These are phyloP conservation scores for Gardenia jasminoides DNA, from an alignment of 257 asterid genomes.

Conservation along the genomic window DNA sequence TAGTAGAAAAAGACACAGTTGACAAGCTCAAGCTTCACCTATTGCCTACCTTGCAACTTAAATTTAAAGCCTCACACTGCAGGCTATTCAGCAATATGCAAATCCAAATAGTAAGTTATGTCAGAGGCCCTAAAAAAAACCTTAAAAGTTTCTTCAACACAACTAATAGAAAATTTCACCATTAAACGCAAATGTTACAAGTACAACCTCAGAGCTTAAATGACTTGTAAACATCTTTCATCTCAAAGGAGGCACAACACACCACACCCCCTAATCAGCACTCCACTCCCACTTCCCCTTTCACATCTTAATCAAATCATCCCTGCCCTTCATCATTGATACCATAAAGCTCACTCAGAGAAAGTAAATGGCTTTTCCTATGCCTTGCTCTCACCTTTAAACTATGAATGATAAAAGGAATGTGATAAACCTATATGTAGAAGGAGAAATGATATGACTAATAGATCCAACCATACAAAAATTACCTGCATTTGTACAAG, in stretches of 20 bases:
- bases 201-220: neutral
- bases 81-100: neutral
- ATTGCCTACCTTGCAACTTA: neutral
- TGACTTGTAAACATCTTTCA: neutral
- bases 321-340: neutral
- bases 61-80: neutral
- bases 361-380: neutral
- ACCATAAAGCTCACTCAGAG: neutral
- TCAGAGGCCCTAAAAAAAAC: neutral
- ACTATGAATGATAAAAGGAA: neutral
- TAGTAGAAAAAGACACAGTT: neutral
- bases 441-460: neutral
- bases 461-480: neutral
- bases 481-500: conserved; percentile 99
- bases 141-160: neutral
- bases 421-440: neutral
- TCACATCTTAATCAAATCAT: neutral
- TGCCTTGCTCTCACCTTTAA: neutral
- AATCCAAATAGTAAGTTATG: neutral
- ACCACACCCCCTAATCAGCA: neutral
- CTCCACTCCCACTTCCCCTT: neutral
- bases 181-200: neutral
- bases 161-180: neutral
- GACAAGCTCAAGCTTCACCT: neutral
- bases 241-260: neutral